Percentiles rank a stretch among this genome's conserved stretches.
phyloP scores from a whole-genome alignment of 2,329 filamentous ascomycete species.

The Boeremia exigua region DNA sequence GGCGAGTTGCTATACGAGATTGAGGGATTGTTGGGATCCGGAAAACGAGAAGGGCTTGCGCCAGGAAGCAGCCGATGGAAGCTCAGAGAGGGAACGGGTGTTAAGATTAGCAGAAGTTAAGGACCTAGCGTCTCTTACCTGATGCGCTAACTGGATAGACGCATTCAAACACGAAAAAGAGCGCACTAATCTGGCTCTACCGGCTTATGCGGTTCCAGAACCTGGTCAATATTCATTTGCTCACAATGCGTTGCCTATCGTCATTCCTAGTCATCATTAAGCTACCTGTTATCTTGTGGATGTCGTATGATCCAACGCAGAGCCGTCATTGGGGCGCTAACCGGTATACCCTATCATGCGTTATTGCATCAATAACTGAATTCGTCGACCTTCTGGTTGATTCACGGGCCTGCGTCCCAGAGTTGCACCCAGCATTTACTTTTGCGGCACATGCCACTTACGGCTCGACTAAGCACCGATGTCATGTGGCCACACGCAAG shows the following conservation, averaged over 20 bases:
- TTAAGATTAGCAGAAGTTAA: constrained; percentile 39
- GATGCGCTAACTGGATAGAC: constrained; percentile 36
- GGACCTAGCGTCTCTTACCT: constrained; percentile 21
- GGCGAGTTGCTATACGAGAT: constrained; percentile 12
- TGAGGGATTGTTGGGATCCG: constrained; percentile 17
- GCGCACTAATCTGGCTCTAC: constrained; percentile 21
- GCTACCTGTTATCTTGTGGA: not conserved
- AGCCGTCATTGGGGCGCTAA: not conserved
- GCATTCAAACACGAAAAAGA: constrained; percentile 36
- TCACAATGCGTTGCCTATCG: constrained; percentile 4
- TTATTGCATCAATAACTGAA: not conserved
- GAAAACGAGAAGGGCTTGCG: constrained; percentile 13
- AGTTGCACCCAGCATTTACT: constrained; percentile 12
- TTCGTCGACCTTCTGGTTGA: not conserved
- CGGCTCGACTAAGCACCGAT: constrained; percentile 15
- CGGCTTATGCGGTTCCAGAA: constrained; percentile 18
- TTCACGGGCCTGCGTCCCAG: not conserved
- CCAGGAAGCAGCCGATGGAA: constrained; percentile 14
- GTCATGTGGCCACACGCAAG: constrained; percentile 18
- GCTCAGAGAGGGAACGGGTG: constrained; percentile 22
- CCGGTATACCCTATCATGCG: not conserved
- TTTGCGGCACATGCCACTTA: constrained; percentile 18
- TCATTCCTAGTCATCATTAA: constrained; percentile 8
- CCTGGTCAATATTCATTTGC: constrained; percentile 20
- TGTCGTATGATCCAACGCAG: not conserved